Evolutionary conservation across 768 basidiomycete genomes (phyloP).

Genomic region (Leucocoprinus sp.): DNA sequence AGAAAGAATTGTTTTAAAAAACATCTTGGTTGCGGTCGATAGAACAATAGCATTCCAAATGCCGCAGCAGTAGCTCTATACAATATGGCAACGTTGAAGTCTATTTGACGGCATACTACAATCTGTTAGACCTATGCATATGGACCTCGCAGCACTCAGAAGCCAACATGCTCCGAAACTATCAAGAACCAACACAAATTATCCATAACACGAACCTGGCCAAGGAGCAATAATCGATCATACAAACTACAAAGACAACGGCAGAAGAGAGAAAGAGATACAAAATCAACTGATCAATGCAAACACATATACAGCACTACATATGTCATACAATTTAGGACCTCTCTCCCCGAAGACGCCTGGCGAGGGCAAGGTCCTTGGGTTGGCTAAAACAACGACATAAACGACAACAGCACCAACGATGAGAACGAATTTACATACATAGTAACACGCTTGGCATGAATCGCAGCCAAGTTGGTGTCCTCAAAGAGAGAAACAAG

Average conservation of each 20-base stretch:
- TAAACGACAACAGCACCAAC: slow-evolving; percentile 6
- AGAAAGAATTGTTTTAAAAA: no score
- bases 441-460: slow-evolving; percentile 59
- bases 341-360: slow-evolving; percentile 82
- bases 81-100: no score
- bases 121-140: no score
- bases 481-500: slow-evolving; percentile 83
- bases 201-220: no score
- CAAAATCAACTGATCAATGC: not conserved
- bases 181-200: no score
- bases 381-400: slow-evolving; percentile 50
- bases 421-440: slow-evolving; percentile 14
- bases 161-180: no score
- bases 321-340: slow-evolving; percentile 35
- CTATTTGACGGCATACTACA: no score
- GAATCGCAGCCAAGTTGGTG: slow-evolving; percentile 87
- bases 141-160: no score
- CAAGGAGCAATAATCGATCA: slow-evolving; percentile 9
- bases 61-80: no score
- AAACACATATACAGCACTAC: not conserved
- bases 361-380: slow-evolving; percentile 82
- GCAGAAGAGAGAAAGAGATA: not conserved
- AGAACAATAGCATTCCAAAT: no score
- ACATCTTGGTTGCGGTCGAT: no score
- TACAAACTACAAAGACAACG: slow-evolving; percentile 5